Base-by-base conservation (phyloP, 2,329 filamentous ascomycete species). In the Capronia coronata region DNA sequence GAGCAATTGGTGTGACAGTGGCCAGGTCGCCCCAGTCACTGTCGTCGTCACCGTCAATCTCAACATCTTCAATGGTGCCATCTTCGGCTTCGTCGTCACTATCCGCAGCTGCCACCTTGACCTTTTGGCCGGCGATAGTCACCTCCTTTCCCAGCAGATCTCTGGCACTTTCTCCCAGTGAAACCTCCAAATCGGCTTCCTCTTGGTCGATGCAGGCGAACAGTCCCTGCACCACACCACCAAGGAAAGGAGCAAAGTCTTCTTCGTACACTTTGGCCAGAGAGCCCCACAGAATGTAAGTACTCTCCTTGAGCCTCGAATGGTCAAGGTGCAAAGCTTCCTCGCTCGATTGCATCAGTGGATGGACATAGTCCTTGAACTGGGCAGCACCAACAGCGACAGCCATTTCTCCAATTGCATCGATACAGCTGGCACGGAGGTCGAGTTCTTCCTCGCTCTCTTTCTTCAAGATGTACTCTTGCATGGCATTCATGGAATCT, bases 241-340 rank as follows among this genome's bases (percentile, higher is more conserved):
- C 67, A 5, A 74, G 63, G 66, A 73, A 73, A 21, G 68, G 68
- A 48, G 68, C 61, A 57, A 74, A 74, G 49, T 71, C 68, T 63
- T 87, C 85, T 62, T 85, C 83, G 69, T 97, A 97, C 8, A 97
- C 88, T 73, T 94, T 94, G 55, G 91, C 86, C 65, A 98, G 82
- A 34, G 87, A 88, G 58, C 87, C 89, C 91, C 93, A 98, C 47
- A 98, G 78, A 55, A 97, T 94, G 72, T 95, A 98, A 66, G 88
- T 95, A 55, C 89, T 96, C 75, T 98, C 93, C 68, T 89, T 87
- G 44, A 97, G 81, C 49, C 90, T 81, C 35, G 90, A 86, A 71
- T 96, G 90, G 61, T 88, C 90, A 2, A 98, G 82, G 61, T 85
- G 76, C 1, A 97, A 77, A 48, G 86, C 90, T 69, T 96, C 90